Base-by-base conservation (phyloP, 2,329 filamentous ascomycete genomes). In the Fusarium poae region DNA sequence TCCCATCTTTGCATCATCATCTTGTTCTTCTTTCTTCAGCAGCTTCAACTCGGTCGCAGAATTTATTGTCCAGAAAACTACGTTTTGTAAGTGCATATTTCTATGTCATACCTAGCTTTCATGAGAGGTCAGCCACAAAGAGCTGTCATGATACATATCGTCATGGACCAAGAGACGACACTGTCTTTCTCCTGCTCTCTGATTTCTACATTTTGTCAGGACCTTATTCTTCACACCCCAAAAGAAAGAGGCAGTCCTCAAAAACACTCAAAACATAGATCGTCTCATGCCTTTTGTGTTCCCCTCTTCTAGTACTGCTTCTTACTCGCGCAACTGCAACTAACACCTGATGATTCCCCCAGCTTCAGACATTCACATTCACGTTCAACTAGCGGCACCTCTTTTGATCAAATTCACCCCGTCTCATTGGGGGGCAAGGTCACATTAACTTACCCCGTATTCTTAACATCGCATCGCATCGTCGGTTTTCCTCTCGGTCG, bases 401-500 rank as follows among this genome's bases (percentile, higher is more conserved):
- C 62, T 21, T 20, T 67, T 53, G 70, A 72, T 73, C 72, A 74
- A 73, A 73, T 74, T 62, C 67, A 67, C 69, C 54, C 63, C 69
- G 60, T 74, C 63, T 71, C 56, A 73, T 73, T 73, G 71, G 71
- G 71, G 70, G 68, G 57, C 57, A 56, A 67, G 44, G 29, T 27
- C 59, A 50, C 62, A 59, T 60, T 49, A 25, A 65, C 46, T 55
- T 60, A 68, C 72, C 62, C 63, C 62, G 59, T 71, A 71, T 67
- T 62, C 66, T 58, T 49, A 58, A 39, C 52, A 51, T 64, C 62
- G 57, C 68, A 68, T 68, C 67, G 67, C 70, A 68, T 72, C 64
- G 62, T 68, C 69, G 69, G 69, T 72, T 63, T 72, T 68, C 62
- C 65, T 67, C 71, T 73, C 71, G 71, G 71, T 67, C 71, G 69